Base-by-base conservation (phyloP, 495 filamentous ascomycete species). In the Neurospora intermedia region DNA sequence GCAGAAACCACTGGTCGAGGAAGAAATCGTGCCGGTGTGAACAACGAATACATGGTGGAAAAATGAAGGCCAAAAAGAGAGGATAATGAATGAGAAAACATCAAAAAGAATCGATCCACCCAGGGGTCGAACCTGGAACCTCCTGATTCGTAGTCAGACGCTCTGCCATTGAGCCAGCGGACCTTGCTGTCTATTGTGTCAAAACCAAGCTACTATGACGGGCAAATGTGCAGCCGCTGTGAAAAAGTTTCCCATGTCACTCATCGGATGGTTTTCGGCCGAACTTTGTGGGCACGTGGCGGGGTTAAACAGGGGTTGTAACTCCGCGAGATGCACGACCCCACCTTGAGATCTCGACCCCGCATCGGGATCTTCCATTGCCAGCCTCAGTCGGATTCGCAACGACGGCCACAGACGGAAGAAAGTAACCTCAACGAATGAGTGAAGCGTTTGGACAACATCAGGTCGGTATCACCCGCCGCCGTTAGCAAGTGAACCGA, bases 1-100 rank as follows among this genome's bases (percentile, higher is more conserved):
- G 6, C 80, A 83, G 73, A 82, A 79, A 74, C 81, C 80, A 31
- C 2, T 10, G 54, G 54, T 18, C 18, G 54, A 62, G 54, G 54
- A 35, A 35, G 6, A 62, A 27, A 31, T 13, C 13, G 27, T 62
- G 27, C 15, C 15, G 54, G 27, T 18, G 31, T 31, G 54, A 62
- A 62, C 1, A 6, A 27, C 2, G 20, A 15, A 54, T 15, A 2
- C 10, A 38, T 38, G 3, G 2, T 38, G 35, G 54, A 31, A 13
- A 13, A 62, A 16, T 27, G 54, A 35, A 35, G 54, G 31, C 27
- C 15, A 66, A 66, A 66, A 38, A 38, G 54, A 38, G 15, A 35
- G 6, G 20, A 15, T 6, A 38, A 38, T 13, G 15, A 9, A 35
- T 9, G 15, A 66, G 27, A 66, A 66, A 66, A 18, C 6, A 1